Percentiles rank a stretch among this genome's conserved stretches.
Evolutionary conservation across 1,284 basidiomycete genomes (phyloP).

Genomic region (Fomitopsis betulina): DNA sequence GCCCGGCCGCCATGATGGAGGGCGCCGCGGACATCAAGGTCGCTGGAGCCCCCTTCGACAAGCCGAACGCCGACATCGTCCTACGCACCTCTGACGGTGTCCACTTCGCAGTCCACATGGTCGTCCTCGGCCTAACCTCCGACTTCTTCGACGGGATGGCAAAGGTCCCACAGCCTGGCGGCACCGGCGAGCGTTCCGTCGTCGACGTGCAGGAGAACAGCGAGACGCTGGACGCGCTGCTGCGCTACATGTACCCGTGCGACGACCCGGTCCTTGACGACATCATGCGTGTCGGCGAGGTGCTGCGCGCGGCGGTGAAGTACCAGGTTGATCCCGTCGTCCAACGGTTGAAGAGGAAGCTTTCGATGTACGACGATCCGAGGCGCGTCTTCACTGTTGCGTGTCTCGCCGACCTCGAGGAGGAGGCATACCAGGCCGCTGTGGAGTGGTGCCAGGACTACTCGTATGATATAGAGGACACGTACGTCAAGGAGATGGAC

Average conservation of each 20-base stretch:
- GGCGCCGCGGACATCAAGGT: neutral
- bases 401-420: slow-evolving; percentile 19
- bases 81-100: slow-evolving; percentile 8
- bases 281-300: neutral
- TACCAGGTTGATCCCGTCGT: slow-evolving; percentile 12
- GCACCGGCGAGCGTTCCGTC: neutral
- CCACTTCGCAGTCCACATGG: slow-evolving; percentile 19
- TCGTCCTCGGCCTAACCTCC: slow-evolving; percentile 20
- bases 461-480: neutral
- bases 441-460: neutral
- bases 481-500: slow-evolving; percentile 12
- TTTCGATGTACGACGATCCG: slow-evolving; percentile 19
- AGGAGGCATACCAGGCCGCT: neutral
- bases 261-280: slow-evolving; percentile 2
- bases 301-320: slow-evolving; percentile 5
- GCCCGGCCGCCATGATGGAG: neutral
- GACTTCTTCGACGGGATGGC: slow-evolving; percentile 25
- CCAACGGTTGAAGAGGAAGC: neutral
- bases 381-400: slow-evolving; percentile 31
- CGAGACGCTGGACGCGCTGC: slow-evolving; percentile 10
- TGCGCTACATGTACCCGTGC: slow-evolving; percentile 11
- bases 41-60: slow-evolving; percentile 7
- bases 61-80: slow-evolving; percentile 5
- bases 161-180: slow-evolving; percentile 13
- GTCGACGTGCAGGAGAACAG: slow-evolving; percentile 12